A percentile compares a stretch with the other conserved stretches of the same genome.
These are phyloP conservation scores for Ophiostoma fasciatum DNA, from an alignment of 2,329 filamentous ascomycete species.

Conservation along the genomic window DNA sequence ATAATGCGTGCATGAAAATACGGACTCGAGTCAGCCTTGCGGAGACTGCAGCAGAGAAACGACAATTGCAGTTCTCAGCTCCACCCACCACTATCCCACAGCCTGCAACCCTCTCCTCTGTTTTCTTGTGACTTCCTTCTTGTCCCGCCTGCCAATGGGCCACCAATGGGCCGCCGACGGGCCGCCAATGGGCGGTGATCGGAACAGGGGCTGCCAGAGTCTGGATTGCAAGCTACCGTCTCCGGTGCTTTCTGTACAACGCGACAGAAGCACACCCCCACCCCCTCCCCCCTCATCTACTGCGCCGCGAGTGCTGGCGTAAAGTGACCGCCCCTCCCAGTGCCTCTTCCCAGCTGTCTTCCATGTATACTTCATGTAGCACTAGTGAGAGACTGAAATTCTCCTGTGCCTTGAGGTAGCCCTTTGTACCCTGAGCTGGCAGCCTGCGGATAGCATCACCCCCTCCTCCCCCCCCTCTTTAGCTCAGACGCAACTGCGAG, in stretches of 20 bases:
- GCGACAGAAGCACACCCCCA: background rate
- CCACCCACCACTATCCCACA: too few species aligned
- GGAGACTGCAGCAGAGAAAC: background rate
- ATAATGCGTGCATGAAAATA: background rate
- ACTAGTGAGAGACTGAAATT: slow-evolving; percentile 3
- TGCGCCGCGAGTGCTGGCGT: too few species aligned
- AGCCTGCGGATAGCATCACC: background rate
- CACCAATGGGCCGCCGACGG: background rate
- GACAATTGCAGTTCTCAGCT: too few species aligned
- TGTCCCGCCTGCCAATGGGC: background rate
- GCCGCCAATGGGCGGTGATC: background rate
- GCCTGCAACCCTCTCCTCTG: background rate
- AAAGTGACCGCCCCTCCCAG: too few species aligned
- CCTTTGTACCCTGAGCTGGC: slow-evolving; percentile 8
- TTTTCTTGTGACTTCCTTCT: background rate
- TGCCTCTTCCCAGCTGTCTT: slow-evolving; percentile 9
- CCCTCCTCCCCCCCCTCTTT: background rate
- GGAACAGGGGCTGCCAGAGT: background rate
- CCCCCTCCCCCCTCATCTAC: slow-evolving; percentile 1
- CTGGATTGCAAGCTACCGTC: background rate
- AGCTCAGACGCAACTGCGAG: background rate
- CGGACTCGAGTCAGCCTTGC: background rate
- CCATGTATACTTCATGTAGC: slow-evolving; percentile 3
- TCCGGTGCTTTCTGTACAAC: slow-evolving; percentile 5
- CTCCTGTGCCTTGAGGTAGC: slow-evolving; percentile 8